Percentiles rank a stretch among this genome's conserved stretches.
Conservation (phyloP, 176 grass and related monocot genomes). For the Poa pratensis region DNA sequence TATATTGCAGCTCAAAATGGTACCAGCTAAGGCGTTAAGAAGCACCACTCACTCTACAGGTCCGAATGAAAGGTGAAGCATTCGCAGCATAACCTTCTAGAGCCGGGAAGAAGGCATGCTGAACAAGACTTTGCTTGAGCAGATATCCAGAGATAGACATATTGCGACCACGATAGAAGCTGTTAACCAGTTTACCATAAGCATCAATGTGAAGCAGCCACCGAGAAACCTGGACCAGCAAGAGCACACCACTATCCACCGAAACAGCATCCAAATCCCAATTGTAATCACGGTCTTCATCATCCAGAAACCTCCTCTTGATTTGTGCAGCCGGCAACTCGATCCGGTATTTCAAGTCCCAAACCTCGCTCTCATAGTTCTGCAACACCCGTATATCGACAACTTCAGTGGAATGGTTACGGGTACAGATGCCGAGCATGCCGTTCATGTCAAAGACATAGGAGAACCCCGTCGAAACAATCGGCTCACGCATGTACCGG, state of each 20-base stretch:
- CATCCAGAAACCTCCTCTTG: not conserved
- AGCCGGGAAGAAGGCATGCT: not conserved
- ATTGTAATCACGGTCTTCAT: not conserved
- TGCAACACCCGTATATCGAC: not conserved
- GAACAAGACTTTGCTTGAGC: slow-evolving; percentile 19
- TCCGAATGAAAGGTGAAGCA: not conserved
- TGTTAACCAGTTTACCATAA: not conserved
- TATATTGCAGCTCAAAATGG: not conserved
- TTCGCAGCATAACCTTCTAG: not conserved
- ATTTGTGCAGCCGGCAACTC: not conserved
- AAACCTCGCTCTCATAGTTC: not conserved
- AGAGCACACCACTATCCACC: not conserved
- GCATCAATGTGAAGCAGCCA: not conserved
- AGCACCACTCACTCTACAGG: not conserved
- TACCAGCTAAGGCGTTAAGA: not conserved
- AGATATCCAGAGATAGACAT: too few relatives aligned
- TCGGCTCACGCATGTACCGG: not conserved
- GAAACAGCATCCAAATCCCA: not conserved
- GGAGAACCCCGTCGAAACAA: too few relatives aligned
- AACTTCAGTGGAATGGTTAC: not conserved
- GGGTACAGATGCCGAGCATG: not conserved
- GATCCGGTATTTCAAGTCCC: not conserved
- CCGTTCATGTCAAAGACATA: too few relatives aligned
- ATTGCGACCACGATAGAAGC: not conserved
- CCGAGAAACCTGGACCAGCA: not conserved